Base-by-base conservation (phyloP, 192 early-diverging fungal genomes). In the Coemansia interrupta region DNA sequence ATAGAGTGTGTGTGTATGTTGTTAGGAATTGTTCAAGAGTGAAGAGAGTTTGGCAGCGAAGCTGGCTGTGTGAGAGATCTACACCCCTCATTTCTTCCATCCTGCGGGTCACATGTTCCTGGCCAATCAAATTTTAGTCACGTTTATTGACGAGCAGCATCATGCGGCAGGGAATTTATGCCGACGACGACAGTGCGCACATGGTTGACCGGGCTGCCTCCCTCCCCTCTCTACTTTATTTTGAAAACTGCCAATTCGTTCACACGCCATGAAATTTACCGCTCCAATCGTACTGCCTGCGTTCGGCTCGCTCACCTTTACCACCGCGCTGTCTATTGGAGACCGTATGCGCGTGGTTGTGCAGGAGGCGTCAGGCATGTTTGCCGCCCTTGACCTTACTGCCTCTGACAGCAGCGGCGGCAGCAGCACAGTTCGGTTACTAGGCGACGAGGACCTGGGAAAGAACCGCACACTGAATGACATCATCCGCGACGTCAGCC, bases 381-480 rank as follows among this genome's bases (percentile, higher is more conserved):
- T 78, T 29, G 28, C 60, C 29, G 38, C 43, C 45, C 18, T 71
- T 32, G 52, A 60, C 38, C 4, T 72, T 14, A 30, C 13, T 32
- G 1, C 56, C 4, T 54, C 32, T n/a, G 24, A 15, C 54, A 28
- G 10, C 54, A 46, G 48, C n/a, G 40, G 17, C 20, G n/a, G 29
- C 29, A 30, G 29, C 29, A 30, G 29, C 29, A 30, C 29, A 5
- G 29, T 30, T 7, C 29, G 43, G n/a, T n/a, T 17, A 9, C 44
- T 45, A 38, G 43, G 46, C 22, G 46, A 48, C 47, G 72, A 52
- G 5, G 56, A 51, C 41, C 45, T 52, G 14, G 74, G 74, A 24
- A 78, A 78, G 61, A 78, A 78, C 70, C 57, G 48, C 23, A 69
- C 76, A 14, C 66, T 79, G 48, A 79, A 79, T 60, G 56, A 72